Base-by-base conservation (phyloP, 495 filamentous ascomycete genomes). In the Opeltia flavorubescens region DNA sequence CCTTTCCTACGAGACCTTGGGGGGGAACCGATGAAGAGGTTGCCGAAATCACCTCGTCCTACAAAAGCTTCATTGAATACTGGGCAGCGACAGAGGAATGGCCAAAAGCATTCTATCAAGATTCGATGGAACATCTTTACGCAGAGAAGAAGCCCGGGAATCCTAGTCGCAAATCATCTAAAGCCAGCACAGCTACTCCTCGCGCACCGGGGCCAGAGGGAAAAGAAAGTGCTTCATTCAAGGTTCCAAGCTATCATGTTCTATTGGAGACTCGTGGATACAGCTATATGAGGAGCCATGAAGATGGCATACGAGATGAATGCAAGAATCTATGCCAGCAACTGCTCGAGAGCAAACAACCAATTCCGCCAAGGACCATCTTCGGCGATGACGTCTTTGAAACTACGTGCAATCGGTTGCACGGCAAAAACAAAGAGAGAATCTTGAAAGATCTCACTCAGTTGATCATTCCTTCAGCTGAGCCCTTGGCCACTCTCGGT, bases 181-280 rank as follows among this genome's bases (percentile, higher is more conserved):
- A 47, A 47, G 62, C 57, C 47, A 55, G 50, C 15, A 15, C 8
- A 9, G 30, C 15, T 23, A 65, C 58, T 26, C 52, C 62, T 21
- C 66, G 66, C 58, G 62, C 66, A 49, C 36, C 66, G 50, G 61
- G 35, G 30, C 30, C 30, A 33, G 15, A 15, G 15, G 60, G 59
- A 35, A 52, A 31, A 43, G 66, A 68, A 51, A 71, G 66, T 48
- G 55, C 59, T 12, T 58, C 49, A 33, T 72, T 73, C 45, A 27
- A 46, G 45, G 49, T 60, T 49, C 42, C 53, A 39, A 48, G 54
- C 13, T 71, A 68, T 47, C 26, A 43, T 7, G 49, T 35, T 6
- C 23, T 66, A 13, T 64, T 70, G 48, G 52, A 27, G 6, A 58
- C 58, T 18, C 61, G 61, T 30, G 63, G 60, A 7, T 17, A 3